phyloP scores from a whole-genome alignment of 192 early-diverging fungal genomes.

The Backusella mclennaniae region DNA sequence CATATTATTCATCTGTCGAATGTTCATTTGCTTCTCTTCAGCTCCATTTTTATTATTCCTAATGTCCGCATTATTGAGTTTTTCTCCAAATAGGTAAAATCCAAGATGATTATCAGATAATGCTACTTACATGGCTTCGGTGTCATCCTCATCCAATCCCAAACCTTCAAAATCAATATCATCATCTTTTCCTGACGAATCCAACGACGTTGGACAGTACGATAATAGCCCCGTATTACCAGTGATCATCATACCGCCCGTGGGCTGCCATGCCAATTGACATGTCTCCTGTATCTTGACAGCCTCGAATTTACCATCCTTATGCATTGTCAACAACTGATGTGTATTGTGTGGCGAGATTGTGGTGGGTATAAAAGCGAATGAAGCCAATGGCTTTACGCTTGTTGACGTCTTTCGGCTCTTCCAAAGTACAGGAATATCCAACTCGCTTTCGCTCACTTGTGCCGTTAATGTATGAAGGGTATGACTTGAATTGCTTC shows the following conservation, averaged over 20 bases:
- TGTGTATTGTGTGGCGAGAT: slow-evolving; percentile 11
- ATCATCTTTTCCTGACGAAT: neutral
- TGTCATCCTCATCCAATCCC: neutral
- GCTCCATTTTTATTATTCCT: neutral
- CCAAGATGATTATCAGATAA: neutral
- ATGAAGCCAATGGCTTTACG: neutral
- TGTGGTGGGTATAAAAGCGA: neutral
- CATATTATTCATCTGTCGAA: neutral
- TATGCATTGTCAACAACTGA: slow-evolving; percentile 50
- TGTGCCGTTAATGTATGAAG: neutral
- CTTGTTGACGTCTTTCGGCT: slow-evolving; percentile 13
- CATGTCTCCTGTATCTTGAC: slow-evolving; percentile 50
- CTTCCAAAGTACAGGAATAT: slow-evolving; percentile 40
- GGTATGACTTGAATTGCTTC: neutral
- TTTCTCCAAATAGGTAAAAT: neutral
- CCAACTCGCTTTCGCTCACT: slow-evolving; percentile 30
- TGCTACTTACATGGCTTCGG: neutral
- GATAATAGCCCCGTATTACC: slow-evolving; percentile 30
- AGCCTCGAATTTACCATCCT: slow-evolving; percentile 52
- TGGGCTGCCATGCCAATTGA: slow-evolving; percentile 53
- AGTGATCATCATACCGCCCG: slow-evolving; percentile 46
- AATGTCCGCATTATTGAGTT: neutral
- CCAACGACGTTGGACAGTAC: neutral
- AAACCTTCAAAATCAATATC: neutral
- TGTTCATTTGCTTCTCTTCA: neutral